Percentiles rank a stretch among this genome's conserved stretches.
phyloP scores from a whole-genome alignment of 1,139 yeast genomes.

The Candida sp. region DNA sequence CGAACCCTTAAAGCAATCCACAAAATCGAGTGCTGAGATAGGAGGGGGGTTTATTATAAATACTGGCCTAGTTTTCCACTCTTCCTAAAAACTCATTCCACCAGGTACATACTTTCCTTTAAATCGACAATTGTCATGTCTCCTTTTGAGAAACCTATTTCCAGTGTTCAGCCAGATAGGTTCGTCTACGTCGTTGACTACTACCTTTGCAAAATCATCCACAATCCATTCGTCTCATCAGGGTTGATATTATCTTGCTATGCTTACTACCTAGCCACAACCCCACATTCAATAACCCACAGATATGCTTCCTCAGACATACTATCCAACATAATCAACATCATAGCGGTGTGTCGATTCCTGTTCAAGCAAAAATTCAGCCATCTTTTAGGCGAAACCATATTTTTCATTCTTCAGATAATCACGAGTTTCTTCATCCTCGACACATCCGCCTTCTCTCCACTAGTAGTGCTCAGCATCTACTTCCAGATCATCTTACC shows the following conservation, averaged over 20 bases:
- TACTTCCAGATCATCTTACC: constrained; percentile 16
- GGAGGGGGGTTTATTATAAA: too few species aligned
- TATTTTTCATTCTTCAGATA: constrained; percentile 10
- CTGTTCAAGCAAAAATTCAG: constrained; percentile 6
- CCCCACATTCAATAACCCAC: neutral
- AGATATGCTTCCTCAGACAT: constrained; percentile 16
- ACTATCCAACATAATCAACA: constrained; percentile 23
- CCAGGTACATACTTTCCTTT: too few species aligned
- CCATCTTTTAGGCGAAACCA: constrained; percentile 6
- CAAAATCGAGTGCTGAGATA: too few species aligned
- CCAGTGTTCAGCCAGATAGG: constrained; percentile 2
- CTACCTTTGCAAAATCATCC: constrained; percentile 14
- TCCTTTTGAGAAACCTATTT: neutral
- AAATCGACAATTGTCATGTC: neutral
- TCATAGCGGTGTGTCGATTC: constrained; percentile 25
- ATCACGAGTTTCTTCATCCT: neutral
- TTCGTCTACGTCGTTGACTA: constrained; percentile 13
- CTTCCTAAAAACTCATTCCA: too few species aligned
- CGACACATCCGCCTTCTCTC: too few species aligned
- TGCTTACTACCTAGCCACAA: constrained; percentile 27
- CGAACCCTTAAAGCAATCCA: too few species aligned
- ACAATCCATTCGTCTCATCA: constrained; percentile 69
- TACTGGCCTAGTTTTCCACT: too few species aligned
- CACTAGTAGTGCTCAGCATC: constrained; percentile 17
- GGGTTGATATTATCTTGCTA: constrained; percentile 61